phyloP scores from a whole-genome alignment of 2,329 filamentous ascomycete genomes.

The Ceratocystiopsis brevicomis region DNA sequence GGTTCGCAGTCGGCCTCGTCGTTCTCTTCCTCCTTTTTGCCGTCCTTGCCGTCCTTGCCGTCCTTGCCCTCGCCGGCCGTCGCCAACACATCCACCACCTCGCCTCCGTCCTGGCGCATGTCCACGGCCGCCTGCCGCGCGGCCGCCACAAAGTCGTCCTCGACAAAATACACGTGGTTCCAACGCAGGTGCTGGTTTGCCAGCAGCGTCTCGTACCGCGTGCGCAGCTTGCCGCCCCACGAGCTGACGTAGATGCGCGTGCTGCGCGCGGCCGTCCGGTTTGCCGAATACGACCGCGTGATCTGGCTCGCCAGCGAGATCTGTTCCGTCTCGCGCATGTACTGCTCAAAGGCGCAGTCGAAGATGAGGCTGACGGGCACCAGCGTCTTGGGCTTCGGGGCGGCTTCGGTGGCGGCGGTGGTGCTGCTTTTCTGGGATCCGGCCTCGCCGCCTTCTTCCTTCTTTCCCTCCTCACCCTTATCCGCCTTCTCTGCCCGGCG shows the following conservation, averaged over 20 bases:
- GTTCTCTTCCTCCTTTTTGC: conserved; percentile 6
- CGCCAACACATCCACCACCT: conserved; percentile 38
- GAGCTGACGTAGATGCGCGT: conserved; percentile 60
- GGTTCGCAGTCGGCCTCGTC: conserved; percentile 11
- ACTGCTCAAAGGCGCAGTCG: conserved; percentile 79
- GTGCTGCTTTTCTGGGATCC: conserved; percentile 13
- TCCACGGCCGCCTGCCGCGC: conserved; percentile 43
- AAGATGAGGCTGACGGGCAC: conserved; percentile 62
- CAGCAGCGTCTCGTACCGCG: conserved; percentile 57
- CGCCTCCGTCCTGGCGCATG: conserved; percentile 45
- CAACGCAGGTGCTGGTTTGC: conserved; percentile 54
- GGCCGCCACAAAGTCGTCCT: conserved; percentile 54
- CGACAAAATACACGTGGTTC: conserved; percentile 57
- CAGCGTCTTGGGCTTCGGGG: conserved; percentile 10
- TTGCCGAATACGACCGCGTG: conserved; percentile 78
- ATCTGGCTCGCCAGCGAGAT: conserved; percentile 70
- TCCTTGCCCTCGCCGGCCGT: no score
- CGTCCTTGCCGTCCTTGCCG: background rate
- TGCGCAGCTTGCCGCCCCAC: conserved; percentile 55
- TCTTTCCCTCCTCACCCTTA: conserved; percentile 23
- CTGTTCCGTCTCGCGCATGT: conserved; percentile 75
- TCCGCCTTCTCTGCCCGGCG: conserved; percentile 31
- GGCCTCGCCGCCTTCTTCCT: conserved; percentile 13
- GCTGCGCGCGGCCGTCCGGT: conserved; percentile 47
- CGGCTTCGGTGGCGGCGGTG: conserved; percentile 9